Evolutionary conservation across 768 basidiomycete species (phyloP), one percentile per base, ranked within the genome.

Genomic region (Termitomyces bulborhizus): DNA sequence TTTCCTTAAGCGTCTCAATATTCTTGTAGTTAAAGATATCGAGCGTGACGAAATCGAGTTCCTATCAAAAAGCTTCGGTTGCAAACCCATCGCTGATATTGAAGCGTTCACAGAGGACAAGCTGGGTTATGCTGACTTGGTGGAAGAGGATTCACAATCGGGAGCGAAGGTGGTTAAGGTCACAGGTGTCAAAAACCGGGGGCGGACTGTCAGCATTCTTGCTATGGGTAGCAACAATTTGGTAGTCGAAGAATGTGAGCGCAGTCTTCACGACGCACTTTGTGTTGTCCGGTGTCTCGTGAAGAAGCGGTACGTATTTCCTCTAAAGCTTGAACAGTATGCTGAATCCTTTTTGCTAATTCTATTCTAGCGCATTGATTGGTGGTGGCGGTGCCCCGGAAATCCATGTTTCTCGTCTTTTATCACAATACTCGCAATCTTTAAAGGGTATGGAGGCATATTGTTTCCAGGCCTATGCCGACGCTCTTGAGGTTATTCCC

Each of bases 21-120:
- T 99, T 66, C 80, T 98, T 42, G 95, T 88, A 55, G 86, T 98
- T 61, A 98, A 98, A 72, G 96, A 99, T 65, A 86, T 99, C 37
- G 97, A 99, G 67, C 90, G 97, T 55, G 97, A 99, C 68, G 97
- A 99, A 68, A 98, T 99, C 57, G 91, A 96, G 62, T 99, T 98
- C 74, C 81, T 99, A 57, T 86, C 90, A 18, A 95, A 96, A 72
- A 93, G 93, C 61, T 76, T 98, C 26, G 95, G 93, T 18, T 93
- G 89, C 77, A 97, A 94, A 68, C 97, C 97, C 8, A 81, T 99
- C 47, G 93, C 97, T 8, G 97, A 99, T 65, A 95, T 98, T 57
- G 97, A 99, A 53, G 90, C 89, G 31, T 98, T 99, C 74, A 90
- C 93, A 21, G 93, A 95, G 69, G 97, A 99, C 73, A 99, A 98